phyloP scores from a whole-genome alignment of 495 filamentous ascomycete species.

The Neurospora sp. region DNA sequence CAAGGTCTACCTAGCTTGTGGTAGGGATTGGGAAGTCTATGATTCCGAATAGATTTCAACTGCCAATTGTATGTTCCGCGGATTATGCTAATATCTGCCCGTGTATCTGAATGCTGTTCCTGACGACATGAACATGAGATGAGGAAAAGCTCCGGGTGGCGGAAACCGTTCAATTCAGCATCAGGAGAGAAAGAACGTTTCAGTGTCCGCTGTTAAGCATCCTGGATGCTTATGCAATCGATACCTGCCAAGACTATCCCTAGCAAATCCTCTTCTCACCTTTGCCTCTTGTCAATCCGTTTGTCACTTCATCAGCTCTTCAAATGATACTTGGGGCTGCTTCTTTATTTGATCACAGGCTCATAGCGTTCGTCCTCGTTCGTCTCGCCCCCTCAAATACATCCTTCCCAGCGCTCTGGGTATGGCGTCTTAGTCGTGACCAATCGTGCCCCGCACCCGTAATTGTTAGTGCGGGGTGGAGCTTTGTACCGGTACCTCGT shows the following conservation, averaged over 20 bases:
- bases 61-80: background rate
- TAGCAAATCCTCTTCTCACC: background rate
- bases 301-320: background rate
- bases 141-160: background rate
- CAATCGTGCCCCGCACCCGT: slow-evolving; percentile 11
- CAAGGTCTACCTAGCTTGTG: background rate
- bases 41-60: background rate
- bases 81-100: background rate
- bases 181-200: background rate
- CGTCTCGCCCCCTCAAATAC: background rate
- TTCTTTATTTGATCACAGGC: background rate
- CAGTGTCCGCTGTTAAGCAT: background rate
- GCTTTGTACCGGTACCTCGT: background rate
- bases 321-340: background rate
- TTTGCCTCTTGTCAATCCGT: background rate
- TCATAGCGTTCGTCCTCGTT: background rate
- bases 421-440: slow-evolving; percentile 16
- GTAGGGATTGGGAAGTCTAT: background rate
- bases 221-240: background rate
- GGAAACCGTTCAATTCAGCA: background rate
- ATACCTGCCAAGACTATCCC: background rate
- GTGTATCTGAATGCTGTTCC: background rate
- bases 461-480: slow-evolving; percentile 5
- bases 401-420: background rate
- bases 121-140: background rate